Percentiles rank a stretch among this genome's conserved stretches.
phyloP scores from a whole-genome alignment of 495 filamentous ascomycete species.

The Bryoglossum gracile region DNA sequence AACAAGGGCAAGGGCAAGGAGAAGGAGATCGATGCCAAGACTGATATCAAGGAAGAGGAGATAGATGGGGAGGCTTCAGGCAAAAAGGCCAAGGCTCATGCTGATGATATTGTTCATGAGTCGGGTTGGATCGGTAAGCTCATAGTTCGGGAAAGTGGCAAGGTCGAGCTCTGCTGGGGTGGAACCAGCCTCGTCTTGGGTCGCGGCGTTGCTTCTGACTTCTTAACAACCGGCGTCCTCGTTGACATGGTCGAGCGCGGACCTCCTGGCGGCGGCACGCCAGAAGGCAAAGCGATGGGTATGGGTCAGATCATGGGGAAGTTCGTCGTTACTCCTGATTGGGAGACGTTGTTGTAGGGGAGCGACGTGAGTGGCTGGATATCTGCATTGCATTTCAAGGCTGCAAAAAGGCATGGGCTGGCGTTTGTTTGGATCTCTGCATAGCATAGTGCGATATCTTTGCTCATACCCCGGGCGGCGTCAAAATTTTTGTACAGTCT shows the following conservation, averaged over 20 bases:
- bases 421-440: too few relatives aligned
- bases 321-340: slow-evolving; percentile 49
- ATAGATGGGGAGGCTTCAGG: slow-evolving; percentile 1
- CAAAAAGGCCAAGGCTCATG: slow-evolving; percentile 7
- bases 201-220: slow-evolving; percentile 34
- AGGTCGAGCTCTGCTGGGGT: slow-evolving; percentile 54
- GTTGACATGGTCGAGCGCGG: slow-evolving; percentile 13
- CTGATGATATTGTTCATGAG: slow-evolving; percentile 17
- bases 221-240: slow-evolving; percentile 39
- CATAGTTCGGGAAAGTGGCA: slow-evolving; percentile 51
- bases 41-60: slow-evolving; percentile 6
- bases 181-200: slow-evolving; percentile 42
- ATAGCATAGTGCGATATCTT: too few relatives aligned
- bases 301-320: slow-evolving; percentile 54
- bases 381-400: too few relatives aligned
- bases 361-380: too few relatives aligned
- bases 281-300: slow-evolving; percentile 38
- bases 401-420: too few relatives aligned
- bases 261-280: slow-evolving; percentile 20
- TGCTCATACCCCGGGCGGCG: too few relatives aligned
- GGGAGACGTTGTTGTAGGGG: too few relatives aligned
- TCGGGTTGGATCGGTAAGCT: slow-evolving; percentile 52
- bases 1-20: slow-evolving; percentile 9
- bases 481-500: too few relatives aligned
- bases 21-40: slow-evolving; percentile 5